Percentiles rank a stretch among this genome's conserved stretches.
Conservation (phyloP, 768 basidiomycete species). For the Lentinula lateritia region DNA sequence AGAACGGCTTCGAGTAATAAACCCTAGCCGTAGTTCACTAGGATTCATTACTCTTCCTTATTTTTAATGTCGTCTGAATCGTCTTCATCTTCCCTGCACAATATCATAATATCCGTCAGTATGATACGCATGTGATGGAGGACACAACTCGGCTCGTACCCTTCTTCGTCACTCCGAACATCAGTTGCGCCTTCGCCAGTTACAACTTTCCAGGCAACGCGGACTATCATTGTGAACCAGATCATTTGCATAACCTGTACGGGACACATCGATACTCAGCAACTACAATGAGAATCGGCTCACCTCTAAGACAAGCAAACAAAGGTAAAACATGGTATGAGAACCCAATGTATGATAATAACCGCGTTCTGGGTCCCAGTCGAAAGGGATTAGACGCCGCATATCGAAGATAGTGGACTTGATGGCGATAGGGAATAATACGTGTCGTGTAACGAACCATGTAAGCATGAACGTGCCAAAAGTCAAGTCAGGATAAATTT, state of each 20-base stretch:
- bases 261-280: not conserved
- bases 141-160: not conserved
- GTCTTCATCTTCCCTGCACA: not conserved
- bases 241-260: constrained; percentile 63
- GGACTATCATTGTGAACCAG: constrained; percentile 86
- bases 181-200: constrained; percentile 76
- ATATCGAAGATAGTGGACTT: constrained; percentile 50
- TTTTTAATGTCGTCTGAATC: not conserved
- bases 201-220: constrained; percentile 78
- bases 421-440: constrained; percentile 73
- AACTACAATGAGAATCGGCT: constrained; percentile 9
- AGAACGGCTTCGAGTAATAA: not conserved
- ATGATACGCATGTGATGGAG: not conserved
- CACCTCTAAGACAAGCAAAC: constrained; percentile 64
- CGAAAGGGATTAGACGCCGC: constrained; percentile 40
- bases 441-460: constrained; percentile 88
- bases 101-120: not conserved
- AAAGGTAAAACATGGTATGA: constrained; percentile 42
- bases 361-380: constrained; percentile 57
- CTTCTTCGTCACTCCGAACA: constrained; percentile 79
- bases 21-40: not conserved
- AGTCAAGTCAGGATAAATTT: constrained; percentile 60
- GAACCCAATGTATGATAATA: constrained; percentile 45
- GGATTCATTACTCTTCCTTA: constrained; percentile 10
- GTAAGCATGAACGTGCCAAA: constrained; percentile 83